Evolutionary conservation across 345 rosid genomes (phyloP).

Genomic region (Durio zibethinus): DNA sequence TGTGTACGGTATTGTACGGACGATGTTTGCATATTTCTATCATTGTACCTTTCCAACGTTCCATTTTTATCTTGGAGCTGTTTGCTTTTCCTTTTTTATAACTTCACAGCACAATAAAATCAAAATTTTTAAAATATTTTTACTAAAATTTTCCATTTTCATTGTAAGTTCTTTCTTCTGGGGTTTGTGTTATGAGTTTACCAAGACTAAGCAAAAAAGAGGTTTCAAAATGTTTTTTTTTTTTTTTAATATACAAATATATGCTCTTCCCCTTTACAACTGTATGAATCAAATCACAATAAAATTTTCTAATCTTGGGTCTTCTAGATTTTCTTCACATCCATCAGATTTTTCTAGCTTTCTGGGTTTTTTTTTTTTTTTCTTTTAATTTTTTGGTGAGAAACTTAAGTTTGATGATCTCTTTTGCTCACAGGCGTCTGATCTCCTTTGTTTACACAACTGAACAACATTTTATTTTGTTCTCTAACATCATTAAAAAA

Average conservation of each 20-base stretch:
- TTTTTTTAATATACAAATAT: neutral
- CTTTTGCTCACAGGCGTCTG: neutral
- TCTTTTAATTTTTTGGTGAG: neutral
- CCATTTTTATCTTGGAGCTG: neutral
- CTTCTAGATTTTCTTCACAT: conserved; percentile 3
- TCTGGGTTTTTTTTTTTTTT: neutral
- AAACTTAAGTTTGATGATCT: neutral
- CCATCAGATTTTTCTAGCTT: neutral
- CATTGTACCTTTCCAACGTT: neutral
- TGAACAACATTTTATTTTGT: too few relatives aligned
- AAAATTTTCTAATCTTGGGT: neutral
- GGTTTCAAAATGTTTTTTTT: neutral
- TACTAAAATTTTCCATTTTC: neutral
- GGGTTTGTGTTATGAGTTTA: conserved; percentile 4
- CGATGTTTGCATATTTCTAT: conserved; percentile 15
- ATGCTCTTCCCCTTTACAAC: neutral
- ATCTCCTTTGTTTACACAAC: neutral
- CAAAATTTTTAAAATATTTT: too few relatives aligned
- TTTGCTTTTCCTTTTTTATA: neutral
- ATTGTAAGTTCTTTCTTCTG: neutral
- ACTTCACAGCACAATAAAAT: too few relatives aligned
- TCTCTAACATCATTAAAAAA: neutral
- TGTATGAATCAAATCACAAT: neutral
- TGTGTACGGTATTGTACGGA: conserved; percentile 33
- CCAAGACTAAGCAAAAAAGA: conserved; percentile 16